Conservation (phyloP, 495 filamentous ascomycete genomes). For the Haplographium delicatum region DNA sequence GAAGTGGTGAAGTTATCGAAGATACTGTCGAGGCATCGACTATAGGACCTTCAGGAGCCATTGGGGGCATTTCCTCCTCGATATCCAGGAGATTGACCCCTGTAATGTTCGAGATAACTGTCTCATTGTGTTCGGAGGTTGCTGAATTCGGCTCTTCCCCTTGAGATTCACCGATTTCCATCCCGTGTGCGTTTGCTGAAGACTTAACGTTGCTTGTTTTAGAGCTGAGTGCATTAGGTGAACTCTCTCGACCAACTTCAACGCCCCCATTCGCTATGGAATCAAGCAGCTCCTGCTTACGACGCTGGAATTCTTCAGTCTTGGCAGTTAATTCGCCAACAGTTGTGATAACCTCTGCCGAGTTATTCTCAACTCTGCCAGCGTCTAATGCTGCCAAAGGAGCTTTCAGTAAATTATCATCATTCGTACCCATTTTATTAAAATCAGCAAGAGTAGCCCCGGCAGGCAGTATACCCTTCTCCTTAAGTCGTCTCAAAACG, state of each 20-base stretch:
- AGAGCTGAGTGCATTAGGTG: neutral
- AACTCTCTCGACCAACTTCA: conserved; percentile 32
- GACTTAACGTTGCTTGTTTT: neutral
- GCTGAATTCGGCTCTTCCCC: neutral
- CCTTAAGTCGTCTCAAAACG: conserved; percentile 43
- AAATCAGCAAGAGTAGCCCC: conserved; percentile 45
- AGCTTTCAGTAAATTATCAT: conserved; percentile 20
- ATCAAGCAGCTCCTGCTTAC: conserved; percentile 44
- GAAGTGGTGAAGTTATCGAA: neutral
- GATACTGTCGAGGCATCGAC: neutral
- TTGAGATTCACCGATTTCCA: neutral
- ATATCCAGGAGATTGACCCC: neutral
- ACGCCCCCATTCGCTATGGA: conserved; percentile 48
- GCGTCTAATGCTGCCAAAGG: conserved; percentile 15
- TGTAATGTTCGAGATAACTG: neutral
- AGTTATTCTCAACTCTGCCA: conserved; percentile 17
- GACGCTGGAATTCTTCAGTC: conserved; percentile 42
- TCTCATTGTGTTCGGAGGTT: neutral
- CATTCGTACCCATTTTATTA: conserved; percentile 28
- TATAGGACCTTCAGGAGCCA: neutral
- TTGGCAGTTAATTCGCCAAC: conserved; percentile 24
- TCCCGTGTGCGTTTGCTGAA: neutral
- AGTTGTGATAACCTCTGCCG: neutral
- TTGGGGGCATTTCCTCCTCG: neutral
- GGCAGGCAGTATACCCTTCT: conserved; percentile 41